A percentile compares a stretch with the other conserved stretches of the same genome.
Conservation (phyloP, 345 rosid genomes). For the Psidium guajava region DNA sequence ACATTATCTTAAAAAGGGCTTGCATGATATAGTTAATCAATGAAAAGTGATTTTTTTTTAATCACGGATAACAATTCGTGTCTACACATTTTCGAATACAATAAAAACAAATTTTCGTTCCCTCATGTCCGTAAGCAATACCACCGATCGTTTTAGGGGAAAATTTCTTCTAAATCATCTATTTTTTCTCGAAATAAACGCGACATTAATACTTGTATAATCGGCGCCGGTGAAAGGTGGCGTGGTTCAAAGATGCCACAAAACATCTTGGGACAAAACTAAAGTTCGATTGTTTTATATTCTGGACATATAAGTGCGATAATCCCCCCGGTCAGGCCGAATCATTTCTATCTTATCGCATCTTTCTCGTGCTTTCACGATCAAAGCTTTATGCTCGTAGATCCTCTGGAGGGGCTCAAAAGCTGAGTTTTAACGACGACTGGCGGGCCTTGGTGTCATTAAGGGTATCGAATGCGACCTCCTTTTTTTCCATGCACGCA, state of each 20-base stretch:
- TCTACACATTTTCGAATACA: background rate
- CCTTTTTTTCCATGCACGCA: background rate
- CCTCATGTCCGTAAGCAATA: too few relatives aligned
- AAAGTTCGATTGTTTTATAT: background rate
- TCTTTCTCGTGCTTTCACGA: background rate
- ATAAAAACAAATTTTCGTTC: too few relatives aligned
- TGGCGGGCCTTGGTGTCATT: background rate
- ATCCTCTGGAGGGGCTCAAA: background rate
- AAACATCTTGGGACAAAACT: background rate
- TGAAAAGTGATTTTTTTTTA: background rate
- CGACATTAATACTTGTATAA: too few relatives aligned
- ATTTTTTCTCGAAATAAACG: too few relatives aligned
- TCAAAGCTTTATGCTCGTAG: background rate
- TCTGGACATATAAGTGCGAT: background rate
- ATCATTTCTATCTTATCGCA: background rate
- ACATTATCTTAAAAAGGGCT: background rate
- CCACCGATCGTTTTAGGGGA: too few relatives aligned
- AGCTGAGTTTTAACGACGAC: background rate
- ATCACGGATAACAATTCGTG: background rate
- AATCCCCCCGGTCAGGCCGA: background rate
- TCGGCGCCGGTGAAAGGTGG: too few relatives aligned
- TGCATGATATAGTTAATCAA: background rate
- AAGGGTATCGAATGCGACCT: background rate
- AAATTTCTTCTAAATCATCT: too few relatives aligned
- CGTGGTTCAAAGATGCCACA: background rate